Conservation (phyloP, 495 filamentous ascomycete genomes). For the Mytilinidion resinicola region DNA sequence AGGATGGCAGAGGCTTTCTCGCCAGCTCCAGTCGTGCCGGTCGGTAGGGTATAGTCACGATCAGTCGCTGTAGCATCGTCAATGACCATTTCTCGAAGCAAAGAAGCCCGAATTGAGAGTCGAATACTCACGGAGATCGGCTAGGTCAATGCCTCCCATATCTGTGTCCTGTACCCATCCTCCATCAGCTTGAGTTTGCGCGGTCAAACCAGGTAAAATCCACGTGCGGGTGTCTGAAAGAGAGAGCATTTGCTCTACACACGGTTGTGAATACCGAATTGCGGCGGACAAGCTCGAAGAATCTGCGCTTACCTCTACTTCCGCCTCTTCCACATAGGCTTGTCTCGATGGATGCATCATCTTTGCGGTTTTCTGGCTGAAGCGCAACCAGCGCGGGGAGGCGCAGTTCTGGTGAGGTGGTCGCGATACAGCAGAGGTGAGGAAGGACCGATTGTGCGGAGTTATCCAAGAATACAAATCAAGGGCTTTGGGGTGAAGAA, state of each 20-base stretch:
- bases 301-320: constrained; percentile 54
- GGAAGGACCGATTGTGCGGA: not conserved
- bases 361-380: constrained; percentile 25
- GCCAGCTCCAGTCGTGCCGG: constrained; percentile 63
- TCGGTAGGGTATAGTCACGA: constrained; percentile 76
- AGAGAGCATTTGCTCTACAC: constrained; percentile 14
- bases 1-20: constrained; percentile 85
- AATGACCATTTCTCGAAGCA: not conserved
- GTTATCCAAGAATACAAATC: not conserved
- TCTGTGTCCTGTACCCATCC: constrained; percentile 45
- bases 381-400: not conserved
- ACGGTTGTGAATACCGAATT: constrained; percentile 22
- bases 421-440: not conserved
- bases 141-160: constrained; percentile 64
- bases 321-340: constrained; percentile 89
- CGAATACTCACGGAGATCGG: constrained; percentile 64
- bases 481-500: not conserved
- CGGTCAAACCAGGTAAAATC: not conserved
- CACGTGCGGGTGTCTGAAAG: constrained; percentile 2
- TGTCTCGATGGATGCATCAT: constrained; percentile 85
- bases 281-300: constrained; percentile 20
- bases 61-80: constrained; percentile 58
- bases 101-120: not conserved
- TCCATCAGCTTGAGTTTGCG: constrained; percentile 5
- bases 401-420: not conserved